Conservation (phyloP, 129 eudicot genomes). For the Glebionis coronaria region DNA sequence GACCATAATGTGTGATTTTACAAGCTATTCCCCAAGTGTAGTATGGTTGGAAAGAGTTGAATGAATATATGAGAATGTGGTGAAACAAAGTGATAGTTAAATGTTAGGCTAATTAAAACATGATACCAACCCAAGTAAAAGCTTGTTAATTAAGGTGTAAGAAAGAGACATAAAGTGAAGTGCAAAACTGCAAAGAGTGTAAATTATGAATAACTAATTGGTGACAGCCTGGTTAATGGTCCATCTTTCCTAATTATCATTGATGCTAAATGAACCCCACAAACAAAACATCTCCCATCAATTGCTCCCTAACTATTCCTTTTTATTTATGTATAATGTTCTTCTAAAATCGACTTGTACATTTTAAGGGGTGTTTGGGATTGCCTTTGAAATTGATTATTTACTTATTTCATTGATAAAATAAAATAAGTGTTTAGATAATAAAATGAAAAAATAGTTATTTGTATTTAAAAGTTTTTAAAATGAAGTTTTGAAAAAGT, state of each 20-base stretch:
- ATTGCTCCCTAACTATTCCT: constrained; percentile 30
- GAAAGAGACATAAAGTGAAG: constrained; percentile 52
- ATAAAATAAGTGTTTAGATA: too few species aligned
- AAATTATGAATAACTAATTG: constrained; percentile 22
- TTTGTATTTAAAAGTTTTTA: too few species aligned
- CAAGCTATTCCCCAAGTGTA: background rate
- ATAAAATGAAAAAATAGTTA: too few species aligned
- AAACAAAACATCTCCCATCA: constrained; percentile 48
- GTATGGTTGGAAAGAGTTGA: constrained; percentile 1
- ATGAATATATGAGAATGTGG: constrained; percentile 6
- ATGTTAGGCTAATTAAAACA: constrained; percentile 19
- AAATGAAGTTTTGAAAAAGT: too few species aligned
- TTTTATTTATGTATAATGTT: constrained; percentile 2
- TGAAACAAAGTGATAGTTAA: constrained; percentile 11
- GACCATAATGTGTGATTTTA: constrained; percentile 7
- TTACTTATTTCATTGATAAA: too few species aligned
- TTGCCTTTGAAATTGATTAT: too few species aligned
- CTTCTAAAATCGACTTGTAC: background rate
- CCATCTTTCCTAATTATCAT: constrained; percentile 34
- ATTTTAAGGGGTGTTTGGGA: too few species aligned
- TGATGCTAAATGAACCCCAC: constrained; percentile 41
- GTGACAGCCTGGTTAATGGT: constrained; percentile 50
- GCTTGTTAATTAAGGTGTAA: constrained; percentile 29
- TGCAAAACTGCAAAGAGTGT: constrained; percentile 11
- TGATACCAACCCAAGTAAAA: constrained; percentile 36